phyloP scores from a whole-genome alignment of 371 early-diverging fungal species.

The Ecytonucleospora hepatopenaei region DNA sequence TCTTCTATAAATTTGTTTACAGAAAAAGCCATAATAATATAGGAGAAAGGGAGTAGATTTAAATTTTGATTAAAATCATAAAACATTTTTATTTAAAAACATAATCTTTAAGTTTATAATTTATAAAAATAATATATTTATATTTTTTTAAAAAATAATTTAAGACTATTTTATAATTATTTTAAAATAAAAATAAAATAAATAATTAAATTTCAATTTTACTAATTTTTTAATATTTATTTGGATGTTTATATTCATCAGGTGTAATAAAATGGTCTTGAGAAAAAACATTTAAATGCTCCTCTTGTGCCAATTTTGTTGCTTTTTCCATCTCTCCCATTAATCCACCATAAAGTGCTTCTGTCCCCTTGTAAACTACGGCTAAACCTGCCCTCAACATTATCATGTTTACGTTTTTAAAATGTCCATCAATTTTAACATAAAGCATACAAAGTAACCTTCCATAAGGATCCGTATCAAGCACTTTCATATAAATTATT shows the following conservation, averaged over 20 bases:
- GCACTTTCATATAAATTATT: slow-evolving; percentile 58
- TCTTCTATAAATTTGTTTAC: too few species aligned
- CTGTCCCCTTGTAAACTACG: slow-evolving; percentile 61
- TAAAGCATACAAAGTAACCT: slow-evolving; percentile 63
- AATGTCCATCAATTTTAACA: slow-evolving; percentile 37
- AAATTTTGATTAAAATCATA: too few species aligned
- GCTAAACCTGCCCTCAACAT: slow-evolving; percentile 63
- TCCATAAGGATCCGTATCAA: slow-evolving; percentile 62
- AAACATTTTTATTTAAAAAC: too few species aligned
- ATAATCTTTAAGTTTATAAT: too few species aligned
- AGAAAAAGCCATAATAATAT: too few species aligned
- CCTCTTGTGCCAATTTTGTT: slow-evolving; percentile 58
- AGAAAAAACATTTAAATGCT: slow-evolving; percentile 31
- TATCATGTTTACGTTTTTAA: slow-evolving; percentile 59
- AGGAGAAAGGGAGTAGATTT: too few species aligned
- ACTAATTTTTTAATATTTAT: too few species aligned
- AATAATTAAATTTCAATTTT: too few species aligned
- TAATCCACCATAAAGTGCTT: slow-evolving; percentile 62
- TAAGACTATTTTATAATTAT: too few species aligned
- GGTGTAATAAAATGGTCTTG: not conserved
- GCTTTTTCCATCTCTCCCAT: slow-evolving; percentile 57
- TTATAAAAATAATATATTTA: too few species aligned
- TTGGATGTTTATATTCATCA: not conserved
- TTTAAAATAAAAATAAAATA: too few species aligned
- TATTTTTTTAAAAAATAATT: too few species aligned